Conservation (phyloP, 768 basidiomycete genomes). For the Pulveroboletus ravenelii region DNA sequence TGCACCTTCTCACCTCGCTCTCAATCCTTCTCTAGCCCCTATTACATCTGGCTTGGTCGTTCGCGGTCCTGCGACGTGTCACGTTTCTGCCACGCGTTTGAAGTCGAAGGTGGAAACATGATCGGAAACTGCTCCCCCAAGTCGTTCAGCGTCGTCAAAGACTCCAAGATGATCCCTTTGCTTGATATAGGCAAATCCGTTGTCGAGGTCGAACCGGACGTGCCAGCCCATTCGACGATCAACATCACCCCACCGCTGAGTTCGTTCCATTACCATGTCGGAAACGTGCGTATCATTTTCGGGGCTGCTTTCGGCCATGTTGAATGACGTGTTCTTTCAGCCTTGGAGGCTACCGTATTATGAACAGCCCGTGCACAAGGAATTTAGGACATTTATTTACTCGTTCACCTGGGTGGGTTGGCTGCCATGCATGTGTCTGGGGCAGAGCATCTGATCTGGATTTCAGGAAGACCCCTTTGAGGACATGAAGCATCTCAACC, state of each 20-base stretch:
- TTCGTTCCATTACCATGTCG: slow-evolving; percentile 59
- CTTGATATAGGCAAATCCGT: slow-evolving; percentile 40
- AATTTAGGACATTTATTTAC: slow-evolving; percentile 60
- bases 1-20: not conserved
- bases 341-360: slow-evolving; percentile 69
- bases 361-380: slow-evolving; percentile 63
- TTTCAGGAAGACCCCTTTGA: slow-evolving; percentile 66
- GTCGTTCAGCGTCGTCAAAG: slow-evolving; percentile 32
- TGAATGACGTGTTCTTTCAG: slow-evolving; percentile 24
- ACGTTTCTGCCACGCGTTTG: slow-evolving; percentile 52
- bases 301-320: not conserved
- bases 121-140: slow-evolving; percentile 47
- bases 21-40: slow-evolving; percentile 40
- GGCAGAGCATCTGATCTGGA: slow-evolving; percentile 2
- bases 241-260: slow-evolving; percentile 52
- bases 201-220: slow-evolving; percentile 19
- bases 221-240: slow-evolving; percentile 34
- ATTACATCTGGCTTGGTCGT: slow-evolving; percentile 75
- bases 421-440: not conserved
- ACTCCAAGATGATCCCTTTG: slow-evolving; percentile 34
- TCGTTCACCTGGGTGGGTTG: slow-evolving; percentile 53
- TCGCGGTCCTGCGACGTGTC: slow-evolving; percentile 59
- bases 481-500: slow-evolving; percentile 60
- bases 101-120: slow-evolving; percentile 58
- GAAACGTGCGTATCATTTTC: slow-evolving; percentile 33